Base-by-base conservation (phyloP, 495 filamentous ascomycete species). In the Lineolata rhizophorae region DNA sequence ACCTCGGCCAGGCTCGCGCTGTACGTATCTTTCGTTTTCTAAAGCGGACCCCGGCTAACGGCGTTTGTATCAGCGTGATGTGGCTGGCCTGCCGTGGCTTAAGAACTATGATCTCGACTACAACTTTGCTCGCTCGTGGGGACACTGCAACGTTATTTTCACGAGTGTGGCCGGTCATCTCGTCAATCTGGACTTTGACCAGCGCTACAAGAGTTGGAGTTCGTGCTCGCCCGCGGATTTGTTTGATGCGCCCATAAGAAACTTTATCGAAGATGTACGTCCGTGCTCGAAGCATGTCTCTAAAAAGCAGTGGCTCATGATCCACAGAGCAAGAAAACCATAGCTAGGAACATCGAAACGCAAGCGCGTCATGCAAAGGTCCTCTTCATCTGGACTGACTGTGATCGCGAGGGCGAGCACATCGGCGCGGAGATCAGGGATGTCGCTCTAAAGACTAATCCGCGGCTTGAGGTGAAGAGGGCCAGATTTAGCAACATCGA, bases 351-450 rank as follows among this genome's bases (percentile, higher is more conserved):
- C 45, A 95, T 97, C 44, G 60, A 70, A 29, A 51, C 58, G 4
- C 70, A 87, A 50, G 87, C 90, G 9, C 64, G 64, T 27, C 60
- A 64, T 42, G 56, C 67, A 33, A 62, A 60, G 41, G 68, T 67
- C 13, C 60, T 97, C 10, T 87, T 82, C 50, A 92, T 97, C 43
- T 97, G 87, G 87, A 97, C 87, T 1, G 87, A 97, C 61, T 95
- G 87, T 54, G 87, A 97, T 60, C 71, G 84, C 30, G 87, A 97
- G 61, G 87, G 87, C 11, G 87, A 97, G 52, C 74, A 94, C 44
- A 97, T 97, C 38, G 87, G 87, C 1, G 57, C 75, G n/a, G 90
- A 95, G 46, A 82, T 97, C 31, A 70, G 81, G 22, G 65, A 76
- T 35, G 71, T 82, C 21, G 87, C 90, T 12, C 58, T 57, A 33